phyloP scores from a whole-genome alignment of 2,329 filamentous ascomycete genomes.

The Pyrenochaeta sp. region DNA sequence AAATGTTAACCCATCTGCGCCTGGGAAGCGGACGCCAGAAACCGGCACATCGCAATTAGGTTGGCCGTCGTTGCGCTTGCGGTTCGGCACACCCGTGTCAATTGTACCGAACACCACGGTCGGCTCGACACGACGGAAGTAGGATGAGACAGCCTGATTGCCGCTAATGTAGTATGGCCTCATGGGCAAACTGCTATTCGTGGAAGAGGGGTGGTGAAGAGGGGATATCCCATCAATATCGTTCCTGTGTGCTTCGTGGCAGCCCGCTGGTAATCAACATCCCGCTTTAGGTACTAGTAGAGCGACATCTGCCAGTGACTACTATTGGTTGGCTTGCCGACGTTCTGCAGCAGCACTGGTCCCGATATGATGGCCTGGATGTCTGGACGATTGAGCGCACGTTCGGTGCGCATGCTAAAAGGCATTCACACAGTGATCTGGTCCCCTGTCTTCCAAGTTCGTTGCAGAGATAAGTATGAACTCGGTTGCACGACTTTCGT shows the following conservation, averaged over 20 bases:
- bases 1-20: conserved; percentile 19
- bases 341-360: conserved; percentile 14
- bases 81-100: conserved; percentile 15
- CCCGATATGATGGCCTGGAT: conserved; percentile 22
- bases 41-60: conserved; percentile 24
- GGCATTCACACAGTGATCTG: conserved; percentile 17
- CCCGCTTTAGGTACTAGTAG: conserved; percentile 18
- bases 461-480: conserved; percentile 17
- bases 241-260: conserved; percentile 6
- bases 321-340: conserved; percentile 9
- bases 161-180: conserved; percentile 21
- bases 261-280: conserved; percentile 18
- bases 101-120: conserved; percentile 15
- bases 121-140: conserved; percentile 22
- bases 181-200: conserved; percentile 1
- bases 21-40: conserved; percentile 11
- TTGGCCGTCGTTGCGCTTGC: conserved; percentile 22
- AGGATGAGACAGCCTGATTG: conserved; percentile 9
- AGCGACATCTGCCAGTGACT: conserved; percentile 15
- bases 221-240: conserved; percentile 8
- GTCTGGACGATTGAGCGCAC: conserved; percentile 19
- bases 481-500: conserved; percentile 2
- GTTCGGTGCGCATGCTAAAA: conserved; percentile 19
- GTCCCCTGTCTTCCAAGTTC: conserved; percentile 19
- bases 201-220: conserved; percentile 12